Evolutionary conservation across 2,329 filamentous ascomycete species (phyloP).

Genomic region (Exophiala spinifera): DNA sequence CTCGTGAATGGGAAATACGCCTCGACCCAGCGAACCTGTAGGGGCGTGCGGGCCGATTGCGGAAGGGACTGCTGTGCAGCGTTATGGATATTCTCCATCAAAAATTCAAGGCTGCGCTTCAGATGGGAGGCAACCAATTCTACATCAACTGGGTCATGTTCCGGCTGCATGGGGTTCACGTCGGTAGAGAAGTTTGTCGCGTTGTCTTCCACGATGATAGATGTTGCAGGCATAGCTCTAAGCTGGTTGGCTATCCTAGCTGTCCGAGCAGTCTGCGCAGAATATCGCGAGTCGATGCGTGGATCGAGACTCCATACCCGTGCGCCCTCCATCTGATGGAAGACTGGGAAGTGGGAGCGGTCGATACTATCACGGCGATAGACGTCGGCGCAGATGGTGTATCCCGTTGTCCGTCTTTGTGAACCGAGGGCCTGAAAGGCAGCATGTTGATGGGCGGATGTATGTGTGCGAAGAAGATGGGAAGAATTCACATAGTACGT

Average conservation of each 20-base stretch:
- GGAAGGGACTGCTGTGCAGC: slow-evolving; percentile 61
- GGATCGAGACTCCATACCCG: slow-evolving; percentile 68
- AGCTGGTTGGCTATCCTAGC: slow-evolving; percentile 65
- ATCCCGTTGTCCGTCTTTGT: slow-evolving; percentile 60
- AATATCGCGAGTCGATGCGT: slow-evolving; percentile 13
- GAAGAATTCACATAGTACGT: slow-evolving; percentile 90
- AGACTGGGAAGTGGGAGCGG: slow-evolving; percentile 90
- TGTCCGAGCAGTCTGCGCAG: slow-evolving; percentile 42
- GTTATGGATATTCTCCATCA: slow-evolving; percentile 86
- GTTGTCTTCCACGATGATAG: slow-evolving; percentile 19
- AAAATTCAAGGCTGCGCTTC: slow-evolving; percentile 81
- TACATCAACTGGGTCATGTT: slow-evolving; percentile 71
- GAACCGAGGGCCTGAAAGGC: slow-evolving; percentile 58
- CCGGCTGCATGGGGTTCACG: slow-evolving; percentile 76
- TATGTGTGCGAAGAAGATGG: slow-evolving; percentile 87
- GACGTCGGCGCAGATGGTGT: slow-evolving; percentile 89
- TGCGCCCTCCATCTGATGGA: slow-evolving; percentile 98
- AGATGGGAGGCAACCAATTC: slow-evolving; percentile 81
- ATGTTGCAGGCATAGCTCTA: slow-evolving; percentile 57
- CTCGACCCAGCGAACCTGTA: slow-evolving; percentile 90
- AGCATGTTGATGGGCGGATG: slow-evolving; percentile 87
- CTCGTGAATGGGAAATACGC: slow-evolving; percentile 97
- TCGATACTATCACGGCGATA: slow-evolving; percentile 95
- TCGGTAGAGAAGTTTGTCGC: slow-evolving; percentile 61
- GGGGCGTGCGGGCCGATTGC: slow-evolving; percentile 31